Percentiles rank a stretch among this genome's conserved stretches.
Evolutionary conservation across 805 yeast genomes (phyloP).

Genomic region (Yamadazyma endophytica): DNA sequence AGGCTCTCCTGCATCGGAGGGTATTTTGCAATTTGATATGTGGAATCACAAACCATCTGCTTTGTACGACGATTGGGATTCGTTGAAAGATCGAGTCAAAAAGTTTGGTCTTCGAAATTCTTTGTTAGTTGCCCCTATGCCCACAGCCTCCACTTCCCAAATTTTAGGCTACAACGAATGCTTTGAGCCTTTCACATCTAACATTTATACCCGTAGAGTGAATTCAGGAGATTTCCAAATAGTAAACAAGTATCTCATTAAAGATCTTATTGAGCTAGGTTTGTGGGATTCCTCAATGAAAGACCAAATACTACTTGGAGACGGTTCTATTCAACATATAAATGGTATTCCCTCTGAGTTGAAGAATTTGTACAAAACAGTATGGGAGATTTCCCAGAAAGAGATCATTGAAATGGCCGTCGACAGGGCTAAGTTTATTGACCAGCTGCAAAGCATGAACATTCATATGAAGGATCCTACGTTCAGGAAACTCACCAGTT

Average conservation of each 20-base stretch:
- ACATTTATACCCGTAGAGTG: slow-evolving; percentile 86
- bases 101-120: slow-evolving; percentile 81
- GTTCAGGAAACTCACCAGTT: slow-evolving; percentile 37
- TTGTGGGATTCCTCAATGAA: slow-evolving; percentile 81
- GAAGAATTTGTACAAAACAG: slow-evolving; percentile 83
- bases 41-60: slow-evolving; percentile 80
- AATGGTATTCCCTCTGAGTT: slow-evolving; percentile 69
- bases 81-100: slow-evolving; percentile 54
- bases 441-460: slow-evolving; percentile 47
- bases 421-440: slow-evolving; percentile 67
- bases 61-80: slow-evolving; percentile 79
- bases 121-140: slow-evolving; percentile 90
- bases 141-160: slow-evolving; percentile 97
- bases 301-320: slow-evolving; percentile 65
- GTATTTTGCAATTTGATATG: slow-evolving; percentile 78
- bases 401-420: slow-evolving; percentile 83
- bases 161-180: slow-evolving; percentile 92
- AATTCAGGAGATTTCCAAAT: slow-evolving; percentile 92
- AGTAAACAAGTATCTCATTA: slow-evolving; percentile 79
- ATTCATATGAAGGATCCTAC: slow-evolving; percentile 35
- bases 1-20: slow-evolving; percentile 90
- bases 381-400: slow-evolving; percentile 93
- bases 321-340: slow-evolving; percentile 83
- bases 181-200: slow-evolving; percentile 94
- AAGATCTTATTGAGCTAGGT: slow-evolving; percentile 77